Base-by-base conservation (phyloP, 148 eudicot genomes). In the Rhododendron ferrugineum region DNA sequence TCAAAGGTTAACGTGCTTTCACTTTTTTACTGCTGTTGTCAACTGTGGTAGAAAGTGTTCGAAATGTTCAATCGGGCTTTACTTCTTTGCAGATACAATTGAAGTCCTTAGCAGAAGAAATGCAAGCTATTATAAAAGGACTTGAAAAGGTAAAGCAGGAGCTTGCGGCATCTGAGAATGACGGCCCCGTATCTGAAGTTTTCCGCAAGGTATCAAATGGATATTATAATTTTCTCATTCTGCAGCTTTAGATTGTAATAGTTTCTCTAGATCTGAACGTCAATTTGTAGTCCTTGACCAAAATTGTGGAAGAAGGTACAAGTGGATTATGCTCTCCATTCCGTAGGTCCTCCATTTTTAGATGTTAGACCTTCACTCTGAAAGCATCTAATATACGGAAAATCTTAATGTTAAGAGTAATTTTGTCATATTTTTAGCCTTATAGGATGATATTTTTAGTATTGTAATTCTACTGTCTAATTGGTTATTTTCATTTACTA, bases 71-170 rank as follows among this genome's bases (percentile, higher is more conserved):
- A 49, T 30, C 40, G 36, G 72, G 52, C 4, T 85, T 80, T 87
- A 42, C 44, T 68, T 83, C 79, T 44, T 85, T 90, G 87, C 94
- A 97, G 99, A 97, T 97, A 89, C 98, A 97, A 92, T 90, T 95
- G 90, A 97, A 97, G 89, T 93, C 94, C 66, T 93, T 96, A 85
- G 99, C 99, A 49, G 99, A 96, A 94, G 99, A 96, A 91, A 96
- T 96, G 99, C 99, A 96, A 91, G 94, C 98, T 81, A 94, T 97
- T 86, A 92, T 90, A 77, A 97, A 97, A 89, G 98, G 98, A 77
- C 58, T 95, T 68, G 98, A 93, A 85, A 97, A 95, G 89, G 98
- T 97, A 82, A 95, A 92, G 86, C 97, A 92, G 89, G 99, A 97
- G 89, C 85, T 93, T 76, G 83, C 83, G 83, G 98, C 98, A 68